A percentile compares a stretch with the other conserved stretches of the same genome.
Evolutionary conservation across 352 stramenopile species (phyloP).

Genomic region (Albugo laibachii): DNA sequence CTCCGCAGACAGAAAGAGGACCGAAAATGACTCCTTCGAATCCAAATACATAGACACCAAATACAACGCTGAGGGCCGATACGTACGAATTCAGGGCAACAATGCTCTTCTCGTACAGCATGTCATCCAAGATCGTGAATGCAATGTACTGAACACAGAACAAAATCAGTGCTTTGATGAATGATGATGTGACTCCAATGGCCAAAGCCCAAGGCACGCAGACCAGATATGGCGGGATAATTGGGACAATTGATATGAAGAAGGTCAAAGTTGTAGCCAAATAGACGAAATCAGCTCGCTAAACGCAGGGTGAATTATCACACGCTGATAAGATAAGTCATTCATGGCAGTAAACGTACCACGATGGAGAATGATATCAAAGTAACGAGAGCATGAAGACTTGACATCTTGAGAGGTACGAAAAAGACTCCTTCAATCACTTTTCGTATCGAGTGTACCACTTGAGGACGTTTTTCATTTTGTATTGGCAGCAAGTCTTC

Average conservation of each 20-base stretch:
- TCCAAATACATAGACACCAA: slow-evolving; percentile 74
- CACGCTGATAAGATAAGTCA: background rate
- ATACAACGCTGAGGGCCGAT: slow-evolving; percentile 67
- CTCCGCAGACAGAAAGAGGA: slow-evolving; percentile 57
- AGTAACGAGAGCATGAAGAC: slow-evolving; percentile 72
- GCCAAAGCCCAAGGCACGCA: slow-evolving; percentile 68
- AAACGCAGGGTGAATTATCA: background rate
- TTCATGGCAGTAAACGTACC: slow-evolving; percentile 16
- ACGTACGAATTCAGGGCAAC: slow-evolving; percentile 73
- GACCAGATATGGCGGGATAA: slow-evolving; percentile 71
- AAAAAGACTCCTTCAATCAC: slow-evolving; percentile 78
- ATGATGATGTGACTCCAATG: slow-evolving; percentile 54
- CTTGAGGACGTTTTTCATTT: slow-evolving; percentile 42
- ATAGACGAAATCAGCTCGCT: slow-evolving; percentile 77
- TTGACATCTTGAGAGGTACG: slow-evolving; percentile 75
- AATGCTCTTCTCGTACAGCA: slow-evolving; percentile 80
- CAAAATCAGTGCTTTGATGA: slow-evolving; percentile 59
- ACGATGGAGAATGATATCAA: slow-evolving; percentile 74
- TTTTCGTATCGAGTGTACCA: slow-evolving; percentile 47
- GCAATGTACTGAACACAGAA: slow-evolving; percentile 72
- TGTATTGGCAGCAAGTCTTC: slow-evolving; percentile 59
- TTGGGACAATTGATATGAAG: slow-evolving; percentile 77
- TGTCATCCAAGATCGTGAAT: slow-evolving; percentile 69
- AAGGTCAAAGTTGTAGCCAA: slow-evolving; percentile 70
- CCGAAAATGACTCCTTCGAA: slow-evolving; percentile 79